Base-by-base conservation (phyloP, 805 yeast species). In the Yarrowia osloensis region DNA sequence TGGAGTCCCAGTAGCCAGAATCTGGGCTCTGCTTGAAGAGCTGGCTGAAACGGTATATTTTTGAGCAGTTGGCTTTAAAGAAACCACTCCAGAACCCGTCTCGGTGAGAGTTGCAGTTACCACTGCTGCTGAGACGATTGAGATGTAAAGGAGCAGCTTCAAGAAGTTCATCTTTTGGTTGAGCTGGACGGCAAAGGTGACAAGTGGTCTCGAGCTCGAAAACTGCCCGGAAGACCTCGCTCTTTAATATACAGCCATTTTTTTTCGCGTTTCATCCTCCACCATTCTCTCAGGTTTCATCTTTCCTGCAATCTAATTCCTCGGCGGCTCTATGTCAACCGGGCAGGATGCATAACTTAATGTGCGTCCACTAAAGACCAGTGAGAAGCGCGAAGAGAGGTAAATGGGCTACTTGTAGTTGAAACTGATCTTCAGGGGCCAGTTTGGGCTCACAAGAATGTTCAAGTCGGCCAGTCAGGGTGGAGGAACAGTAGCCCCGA, bases 281-380 rank as follows among this genome's bases (percentile, higher is more conserved):
- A 4, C n/a, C 28, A 15, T 5, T 26, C 21, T 21, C 55, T 5
- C 37, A 13, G 13, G 55, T 50, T 50, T 50, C 55, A 50, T 50
- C 7, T 31, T 35, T 7, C 39, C 4, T 19, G 37, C 39, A 50
- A 31, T 50, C 55, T 50, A 50, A 50, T 31, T 50, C 55, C 55
- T 50, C 55, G 55, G 55, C 55, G 55, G 55, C 55, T 31, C 39
- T 50, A 50, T 50, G 55, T 39, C 39, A 50, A 31, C 55, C 12
- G 26, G 55, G 55, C 55, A 50, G 55, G 13, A 3, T 31, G 55
- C 55, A 50, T 19, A 50, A 50, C 55, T 21, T 31, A 49, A 31
- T 29, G 37, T 29, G 35, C 15, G 21, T 21, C n/a, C 50, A 3
- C 29, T 46, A 11, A 28, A 28, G 13, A 13, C 17, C 17, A 31